A percentile compares a stretch with the other conserved stretches of the same genome.
Conservation (phyloP, 352 stramenopile species). For the Elongisporangium senticosum region DNA sequence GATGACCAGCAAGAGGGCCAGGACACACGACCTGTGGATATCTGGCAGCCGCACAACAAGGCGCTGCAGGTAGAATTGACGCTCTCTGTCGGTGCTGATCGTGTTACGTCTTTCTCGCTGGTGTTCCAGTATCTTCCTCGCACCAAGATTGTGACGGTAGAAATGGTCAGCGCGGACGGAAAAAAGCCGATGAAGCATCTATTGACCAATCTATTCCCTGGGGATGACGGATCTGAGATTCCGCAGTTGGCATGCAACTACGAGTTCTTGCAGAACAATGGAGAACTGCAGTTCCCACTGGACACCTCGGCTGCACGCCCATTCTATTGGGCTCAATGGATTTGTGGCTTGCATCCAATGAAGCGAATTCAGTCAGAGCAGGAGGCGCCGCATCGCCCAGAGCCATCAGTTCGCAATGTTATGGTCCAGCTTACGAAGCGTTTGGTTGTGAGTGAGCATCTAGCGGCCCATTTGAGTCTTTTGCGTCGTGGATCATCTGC, state of each 20-base stretch:
- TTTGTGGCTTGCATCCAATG: slow-evolving; percentile 50
- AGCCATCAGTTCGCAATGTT: slow-evolving; percentile 66
- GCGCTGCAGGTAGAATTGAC: slow-evolving; percentile 42
- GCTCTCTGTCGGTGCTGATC: slow-evolving; percentile 24
- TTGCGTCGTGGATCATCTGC: slow-evolving; percentile 5
- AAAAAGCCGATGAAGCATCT: slow-evolving; percentile 12
- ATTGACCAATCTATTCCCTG: slow-evolving; percentile 58
- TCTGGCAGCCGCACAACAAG: slow-evolving; percentile 49
- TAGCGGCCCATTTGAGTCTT: slow-evolving; percentile 10
- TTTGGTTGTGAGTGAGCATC: slow-evolving; percentile 28
- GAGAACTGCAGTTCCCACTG: slow-evolving; percentile 41
- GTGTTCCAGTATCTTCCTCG: slow-evolving; percentile 61
- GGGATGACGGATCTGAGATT: slow-evolving; percentile 41
- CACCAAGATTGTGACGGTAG: slow-evolving; percentile 47
- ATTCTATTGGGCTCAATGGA: slow-evolving; percentile 75
- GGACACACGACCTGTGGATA: slow-evolving; percentile 9
- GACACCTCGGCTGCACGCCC: slow-evolving; percentile 29
- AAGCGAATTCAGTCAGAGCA: slow-evolving; percentile 23
- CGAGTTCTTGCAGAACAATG: slow-evolving; percentile 23
- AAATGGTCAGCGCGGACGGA: slow-evolving; percentile 24
- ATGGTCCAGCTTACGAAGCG: slow-evolving; percentile 57
- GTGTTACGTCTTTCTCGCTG: slow-evolving; percentile 31
- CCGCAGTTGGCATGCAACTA: slow-evolving; percentile 45
- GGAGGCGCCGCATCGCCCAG: slow-evolving; percentile 22
- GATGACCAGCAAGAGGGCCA: slow-evolving; percentile 15